Conservation (phyloP, 1,139 yeast species). For the Geotrichum reessii region DNA sequence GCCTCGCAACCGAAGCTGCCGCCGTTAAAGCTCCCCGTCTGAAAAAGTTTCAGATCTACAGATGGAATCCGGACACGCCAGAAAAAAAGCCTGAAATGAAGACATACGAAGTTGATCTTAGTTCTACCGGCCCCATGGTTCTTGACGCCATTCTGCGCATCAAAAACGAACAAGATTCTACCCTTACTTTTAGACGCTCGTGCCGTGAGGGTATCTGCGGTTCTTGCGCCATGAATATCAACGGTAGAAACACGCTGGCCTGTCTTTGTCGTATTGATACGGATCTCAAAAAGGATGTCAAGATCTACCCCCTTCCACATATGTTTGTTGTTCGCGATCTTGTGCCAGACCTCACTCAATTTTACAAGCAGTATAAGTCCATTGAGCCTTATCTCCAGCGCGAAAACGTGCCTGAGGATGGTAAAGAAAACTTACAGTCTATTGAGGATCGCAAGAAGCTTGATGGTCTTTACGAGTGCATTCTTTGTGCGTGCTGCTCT, state of each 20-base stretch:
- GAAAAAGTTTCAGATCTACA: slow-evolving; percentile 85
- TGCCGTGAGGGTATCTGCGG: slow-evolving; percentile 99
- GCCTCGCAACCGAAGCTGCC: slow-evolving; percentile 24
- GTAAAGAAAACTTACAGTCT: slow-evolving; percentile 87
- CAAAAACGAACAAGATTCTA: slow-evolving; percentile 93
- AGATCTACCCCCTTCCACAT: slow-evolving; percentile 96
- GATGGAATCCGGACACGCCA: slow-evolving; percentile 98
- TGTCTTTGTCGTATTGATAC: slow-evolving; percentile 92
- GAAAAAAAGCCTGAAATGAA: slow-evolving; percentile 86
- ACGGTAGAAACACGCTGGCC: slow-evolving; percentile 94
- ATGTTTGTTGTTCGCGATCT: slow-evolving; percentile 96
- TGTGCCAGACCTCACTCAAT: slow-evolving; percentile 95
- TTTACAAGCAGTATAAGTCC: slow-evolving; percentile 96
- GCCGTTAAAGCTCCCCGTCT: slow-evolving; percentile 44
- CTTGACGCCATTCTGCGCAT: slow-evolving; percentile 91
- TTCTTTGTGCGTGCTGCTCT: slow-evolving; percentile 97
- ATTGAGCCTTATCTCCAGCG: slow-evolving; percentile 96
- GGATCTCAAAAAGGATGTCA: slow-evolving; percentile 64
- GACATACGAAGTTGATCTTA: slow-evolving; percentile 76
- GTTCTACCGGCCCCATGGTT: slow-evolving; percentile 96
- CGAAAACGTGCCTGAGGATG: slow-evolving; percentile 73
- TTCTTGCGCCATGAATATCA: slow-evolving; percentile 99
- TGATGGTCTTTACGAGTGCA: slow-evolving; percentile 96
- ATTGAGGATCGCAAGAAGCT: slow-evolving; percentile 92
- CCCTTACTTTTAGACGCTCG: slow-evolving; percentile 93